Conservation (phyloP, 1,284 basidiomycete species). For the Leccinum cinnamomeum region DNA sequence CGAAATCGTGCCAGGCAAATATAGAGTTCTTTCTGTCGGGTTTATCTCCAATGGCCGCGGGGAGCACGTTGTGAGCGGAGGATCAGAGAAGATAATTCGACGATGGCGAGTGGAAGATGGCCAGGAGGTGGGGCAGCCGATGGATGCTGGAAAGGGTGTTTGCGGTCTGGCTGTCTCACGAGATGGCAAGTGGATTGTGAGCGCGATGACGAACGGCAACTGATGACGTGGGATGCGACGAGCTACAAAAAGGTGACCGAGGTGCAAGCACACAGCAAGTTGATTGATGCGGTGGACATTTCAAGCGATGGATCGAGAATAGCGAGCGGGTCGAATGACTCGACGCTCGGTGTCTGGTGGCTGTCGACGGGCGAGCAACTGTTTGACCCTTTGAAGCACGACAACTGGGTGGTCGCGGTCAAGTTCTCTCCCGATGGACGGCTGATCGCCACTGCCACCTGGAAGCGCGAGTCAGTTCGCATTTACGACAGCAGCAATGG, state of each 20-base stretch:
- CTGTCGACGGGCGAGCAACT: no score
- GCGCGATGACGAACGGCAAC: not conserved
- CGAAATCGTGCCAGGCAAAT: not conserved
- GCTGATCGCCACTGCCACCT: not conserved
- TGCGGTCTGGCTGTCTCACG: not conserved
- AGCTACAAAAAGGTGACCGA: no score
- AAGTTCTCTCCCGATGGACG: not conserved
- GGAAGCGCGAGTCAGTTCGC: not conserved
- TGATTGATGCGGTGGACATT: no score
- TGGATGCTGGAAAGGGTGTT: not conserved
- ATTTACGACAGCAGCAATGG: not conserved
- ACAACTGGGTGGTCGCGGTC: not conserved
- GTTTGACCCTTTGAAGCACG: no score
- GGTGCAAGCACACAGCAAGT: no score
- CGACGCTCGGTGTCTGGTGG: not conserved
- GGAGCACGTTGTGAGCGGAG: not conserved
- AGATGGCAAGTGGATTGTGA: not conserved
- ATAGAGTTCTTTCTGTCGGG: not conserved
- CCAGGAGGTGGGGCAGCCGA: not conserved
- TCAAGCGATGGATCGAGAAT: no score
- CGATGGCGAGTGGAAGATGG: not conserved
- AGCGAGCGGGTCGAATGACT: no score
- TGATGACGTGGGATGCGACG: no score
- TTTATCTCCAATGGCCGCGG: not conserved
- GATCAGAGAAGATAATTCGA: not conserved